Conservation (phyloP, 2,329 filamentous ascomycete species). For the Trichoderma guizhouense region DNA sequence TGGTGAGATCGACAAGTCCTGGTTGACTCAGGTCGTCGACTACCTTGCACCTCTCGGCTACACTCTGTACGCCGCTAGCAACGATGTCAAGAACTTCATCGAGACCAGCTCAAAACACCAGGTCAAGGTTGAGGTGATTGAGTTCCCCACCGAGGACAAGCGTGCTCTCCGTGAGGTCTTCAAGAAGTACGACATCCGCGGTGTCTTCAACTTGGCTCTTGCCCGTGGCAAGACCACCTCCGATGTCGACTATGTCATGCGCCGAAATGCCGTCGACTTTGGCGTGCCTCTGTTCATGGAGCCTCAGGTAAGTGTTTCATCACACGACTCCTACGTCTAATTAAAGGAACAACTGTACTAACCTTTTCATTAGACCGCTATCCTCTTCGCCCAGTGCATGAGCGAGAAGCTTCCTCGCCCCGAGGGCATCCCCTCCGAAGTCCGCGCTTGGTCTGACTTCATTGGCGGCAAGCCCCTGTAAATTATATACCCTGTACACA, state of each 20-base stretch:
- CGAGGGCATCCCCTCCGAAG: constrained; percentile 86
- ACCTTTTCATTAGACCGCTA: constrained; percentile 65
- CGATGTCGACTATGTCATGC: constrained; percentile 98
- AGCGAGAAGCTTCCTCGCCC: constrained; percentile 87
- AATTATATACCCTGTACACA: constrained; percentile 26
- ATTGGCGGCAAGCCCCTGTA: constrained; percentile 81
- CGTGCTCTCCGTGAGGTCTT: constrained; percentile 91
- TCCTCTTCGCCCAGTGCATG: constrained; percentile 96
- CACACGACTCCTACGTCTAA: not conserved
- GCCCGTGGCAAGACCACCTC: constrained; percentile 76
- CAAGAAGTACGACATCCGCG: constrained; percentile 92
- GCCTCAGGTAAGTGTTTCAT: constrained; percentile 69
- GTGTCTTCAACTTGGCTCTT: constrained; percentile 91
- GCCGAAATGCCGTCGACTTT: constrained; percentile 96
- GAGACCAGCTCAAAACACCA: constrained; percentile 67
- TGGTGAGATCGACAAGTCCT: constrained; percentile 70
- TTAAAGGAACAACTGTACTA: not conserved
- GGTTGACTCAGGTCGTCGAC: constrained; percentile 76
- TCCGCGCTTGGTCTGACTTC: constrained; percentile 93
- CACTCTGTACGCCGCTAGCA: constrained; percentile 85
- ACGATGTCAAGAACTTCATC: constrained; percentile 77
- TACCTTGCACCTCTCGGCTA: constrained; percentile 87
- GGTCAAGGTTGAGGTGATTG: constrained; percentile 80
- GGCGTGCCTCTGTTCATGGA: constrained; percentile 98
- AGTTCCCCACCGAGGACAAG: constrained; percentile 97